Percentiles rank a stretch among this genome's conserved stretches.
Conservation (phyloP, 2,329 filamentous ascomycete genomes). For the Scytalidium sp. region DNA sequence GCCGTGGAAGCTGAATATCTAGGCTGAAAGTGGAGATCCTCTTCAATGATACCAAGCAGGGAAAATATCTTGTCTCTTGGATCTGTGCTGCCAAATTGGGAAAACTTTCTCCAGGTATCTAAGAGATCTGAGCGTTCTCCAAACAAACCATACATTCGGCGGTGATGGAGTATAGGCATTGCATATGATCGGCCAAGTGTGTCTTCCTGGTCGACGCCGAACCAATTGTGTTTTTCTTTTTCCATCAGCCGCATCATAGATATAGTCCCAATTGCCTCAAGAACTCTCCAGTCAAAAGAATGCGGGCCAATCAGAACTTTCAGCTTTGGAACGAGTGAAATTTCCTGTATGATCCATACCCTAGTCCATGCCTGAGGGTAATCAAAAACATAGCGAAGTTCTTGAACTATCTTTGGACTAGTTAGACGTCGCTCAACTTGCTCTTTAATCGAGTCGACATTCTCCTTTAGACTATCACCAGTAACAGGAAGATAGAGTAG, state of each 20-base stretch:
- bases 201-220: background rate
- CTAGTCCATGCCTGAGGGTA: constrained; percentile 29
- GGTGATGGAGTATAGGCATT: too few species aligned
- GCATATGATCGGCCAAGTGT: too few species aligned
- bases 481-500: too few species aligned
- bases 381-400: constrained; percentile 19
- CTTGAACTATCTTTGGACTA: background rate
- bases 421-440: background rate
- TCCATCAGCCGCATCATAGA: constrained; percentile 4
- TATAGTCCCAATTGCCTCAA: constrained; percentile 16
- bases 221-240: background rate
- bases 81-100: constrained; percentile 3
- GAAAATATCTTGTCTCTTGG: constrained; percentile 8
- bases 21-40: constrained; percentile 1
- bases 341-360: constrained; percentile 37
- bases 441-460: too few species aligned
- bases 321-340: constrained; percentile 29
- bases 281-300: constrained; percentile 30
- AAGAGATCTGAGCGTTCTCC: background rate
- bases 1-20: background rate
- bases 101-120: constrained; percentile 1
- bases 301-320: constrained; percentile 31
- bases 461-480: too few species aligned
- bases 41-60: constrained; percentile 1
- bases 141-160: too few species aligned